Evolutionary conservation across 2,329 filamentous ascomycete species (phyloP).

Genomic region (Colletotrichum lini): DNA sequence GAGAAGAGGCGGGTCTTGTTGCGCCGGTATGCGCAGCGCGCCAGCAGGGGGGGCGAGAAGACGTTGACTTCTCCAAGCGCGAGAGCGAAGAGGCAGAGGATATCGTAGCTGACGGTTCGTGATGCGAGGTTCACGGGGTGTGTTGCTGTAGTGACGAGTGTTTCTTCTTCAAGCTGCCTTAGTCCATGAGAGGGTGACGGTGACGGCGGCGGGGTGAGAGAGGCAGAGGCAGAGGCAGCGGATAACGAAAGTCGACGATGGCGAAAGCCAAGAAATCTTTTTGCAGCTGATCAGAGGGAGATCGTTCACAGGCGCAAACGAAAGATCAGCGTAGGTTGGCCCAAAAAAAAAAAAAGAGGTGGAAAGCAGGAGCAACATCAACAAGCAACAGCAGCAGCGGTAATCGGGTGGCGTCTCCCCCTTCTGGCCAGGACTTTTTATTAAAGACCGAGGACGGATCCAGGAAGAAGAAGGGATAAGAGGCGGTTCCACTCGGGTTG

Average conservation of each 20-base stretch:
- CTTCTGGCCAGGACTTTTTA: constrained; percentile 17
- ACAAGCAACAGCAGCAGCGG: constrained; percentile 4
- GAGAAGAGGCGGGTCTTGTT: constrained; percentile 19
- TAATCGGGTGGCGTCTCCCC: constrained; percentile 10
- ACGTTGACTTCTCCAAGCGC: constrained; percentile 11
- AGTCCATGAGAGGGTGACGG: neutral
- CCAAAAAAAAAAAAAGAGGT: neutral
- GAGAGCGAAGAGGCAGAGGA: constrained; percentile 12
- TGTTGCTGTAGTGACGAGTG: neutral
- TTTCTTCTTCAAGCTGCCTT: neutral
- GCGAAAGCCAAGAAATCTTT: constrained; percentile 27
- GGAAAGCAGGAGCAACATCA: neutral
- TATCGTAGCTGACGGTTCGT: constrained; percentile 12
- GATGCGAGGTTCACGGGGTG: neutral
- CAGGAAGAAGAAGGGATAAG: constrained; percentile 1
- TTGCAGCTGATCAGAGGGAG: constrained; percentile 26
- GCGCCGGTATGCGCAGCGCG: constrained; percentile 34
- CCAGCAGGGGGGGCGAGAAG: constrained; percentile 12
- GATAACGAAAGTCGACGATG: neutral
- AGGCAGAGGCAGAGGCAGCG: neutral
- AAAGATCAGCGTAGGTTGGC: neutral
- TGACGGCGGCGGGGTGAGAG: neutral
- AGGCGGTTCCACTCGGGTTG: constrained; percentile 36
- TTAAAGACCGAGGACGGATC: neutral
- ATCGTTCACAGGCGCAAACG: constrained; percentile 14